Evolutionary conservation across 2,329 filamentous ascomycete species (phyloP).

Genomic region (Purpureocillium lavendulum): DNA sequence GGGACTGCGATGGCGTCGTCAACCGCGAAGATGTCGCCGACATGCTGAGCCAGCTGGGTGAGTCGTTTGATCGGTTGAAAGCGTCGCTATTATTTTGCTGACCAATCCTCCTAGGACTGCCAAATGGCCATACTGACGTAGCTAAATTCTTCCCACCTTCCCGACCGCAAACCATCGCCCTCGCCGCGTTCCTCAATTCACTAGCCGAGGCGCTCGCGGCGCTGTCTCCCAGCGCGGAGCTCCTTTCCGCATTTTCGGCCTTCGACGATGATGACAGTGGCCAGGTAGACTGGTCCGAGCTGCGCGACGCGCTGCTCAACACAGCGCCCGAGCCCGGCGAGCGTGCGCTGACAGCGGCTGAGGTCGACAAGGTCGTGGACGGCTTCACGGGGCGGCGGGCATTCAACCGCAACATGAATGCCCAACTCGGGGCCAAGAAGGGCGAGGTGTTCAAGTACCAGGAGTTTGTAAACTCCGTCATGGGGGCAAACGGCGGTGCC

Average conservation of each 20-base stretch:
- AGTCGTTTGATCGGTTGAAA: constrained; percentile 6
- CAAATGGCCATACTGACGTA: constrained; percentile 62
- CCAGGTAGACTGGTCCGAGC: constrained; percentile 74
- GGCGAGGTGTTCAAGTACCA: constrained; percentile 91
- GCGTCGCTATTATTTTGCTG: not conserved
- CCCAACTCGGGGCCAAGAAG: constrained; percentile 48
- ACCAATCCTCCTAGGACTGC: constrained; percentile 50
- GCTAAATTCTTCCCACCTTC: constrained; percentile 74
- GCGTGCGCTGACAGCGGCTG: constrained; percentile 54
- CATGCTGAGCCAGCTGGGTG: constrained; percentile 80
- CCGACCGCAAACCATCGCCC: constrained; percentile 63
- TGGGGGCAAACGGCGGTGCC: constrained; percentile 40
- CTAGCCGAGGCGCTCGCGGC: constrained; percentile 66
- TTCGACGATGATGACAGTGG: constrained; percentile 96
- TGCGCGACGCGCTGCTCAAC: constrained; percentile 74
- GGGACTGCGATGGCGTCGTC: constrained; percentile 77
- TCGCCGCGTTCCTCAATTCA: constrained; percentile 79
- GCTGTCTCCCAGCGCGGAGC: constrained; percentile 69
- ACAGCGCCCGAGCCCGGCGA: constrained; percentile 71
- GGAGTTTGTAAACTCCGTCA: constrained; percentile 73
- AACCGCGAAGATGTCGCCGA: constrained; percentile 77
- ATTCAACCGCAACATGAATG: constrained; percentile 58
- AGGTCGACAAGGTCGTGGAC: constrained; percentile 80
- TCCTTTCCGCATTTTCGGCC: constrained; percentile 83
- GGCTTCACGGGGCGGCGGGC: constrained; percentile 80